These are phyloP conservation scores for Backusella macrospora DNA, from an alignment of 192 early-diverging fungal species.

Conservation along the genomic window DNA sequence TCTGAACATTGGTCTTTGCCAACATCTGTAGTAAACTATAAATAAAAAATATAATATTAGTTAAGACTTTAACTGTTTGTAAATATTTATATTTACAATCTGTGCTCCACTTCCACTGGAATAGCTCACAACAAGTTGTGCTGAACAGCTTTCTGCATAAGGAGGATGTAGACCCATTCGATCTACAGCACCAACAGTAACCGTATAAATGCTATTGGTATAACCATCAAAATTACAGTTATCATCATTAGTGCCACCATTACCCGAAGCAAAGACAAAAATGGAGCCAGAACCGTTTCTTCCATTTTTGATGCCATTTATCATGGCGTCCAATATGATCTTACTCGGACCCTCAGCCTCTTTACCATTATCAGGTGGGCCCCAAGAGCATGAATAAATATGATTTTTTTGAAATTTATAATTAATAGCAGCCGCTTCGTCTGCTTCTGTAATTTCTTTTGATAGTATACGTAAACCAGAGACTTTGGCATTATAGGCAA, in stretches of 20 bases:
- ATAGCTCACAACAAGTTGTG: constrained; percentile 88
- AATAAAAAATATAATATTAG: background rate
- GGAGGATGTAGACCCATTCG: constrained; percentile 73
- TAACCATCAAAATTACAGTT: constrained; percentile 98
- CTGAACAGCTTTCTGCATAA: constrained; percentile 89
- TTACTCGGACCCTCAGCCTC: constrained; percentile 83
- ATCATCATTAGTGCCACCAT: constrained; percentile 79
- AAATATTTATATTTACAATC: constrained; percentile 60
- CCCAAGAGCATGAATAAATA: constrained; percentile 98
- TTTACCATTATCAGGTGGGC: constrained; percentile 87
- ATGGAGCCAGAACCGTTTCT: constrained; percentile 84
- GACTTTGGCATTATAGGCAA: constrained; percentile 87
- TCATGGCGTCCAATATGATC: constrained; percentile 81
- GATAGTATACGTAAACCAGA: constrained; percentile 91
- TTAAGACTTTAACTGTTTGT: constrained; percentile 64
- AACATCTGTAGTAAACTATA: constrained; percentile 84
- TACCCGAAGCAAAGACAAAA: constrained; percentile 94
- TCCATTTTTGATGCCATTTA: constrained; percentile 85
- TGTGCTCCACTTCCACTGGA: constrained; percentile 74
- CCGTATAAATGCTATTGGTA: constrained; percentile 94
- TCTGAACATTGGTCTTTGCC: constrained; percentile 74
- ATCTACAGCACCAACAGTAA: constrained; percentile 90
- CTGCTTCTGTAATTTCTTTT: constrained; percentile 84
- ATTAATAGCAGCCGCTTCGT: constrained; percentile 91
- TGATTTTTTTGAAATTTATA: constrained; percentile 86